phyloP scores from a whole-genome alignment of 2,329 filamentous ascomycete genomes.

The Arachnopeziza araneosa region DNA sequence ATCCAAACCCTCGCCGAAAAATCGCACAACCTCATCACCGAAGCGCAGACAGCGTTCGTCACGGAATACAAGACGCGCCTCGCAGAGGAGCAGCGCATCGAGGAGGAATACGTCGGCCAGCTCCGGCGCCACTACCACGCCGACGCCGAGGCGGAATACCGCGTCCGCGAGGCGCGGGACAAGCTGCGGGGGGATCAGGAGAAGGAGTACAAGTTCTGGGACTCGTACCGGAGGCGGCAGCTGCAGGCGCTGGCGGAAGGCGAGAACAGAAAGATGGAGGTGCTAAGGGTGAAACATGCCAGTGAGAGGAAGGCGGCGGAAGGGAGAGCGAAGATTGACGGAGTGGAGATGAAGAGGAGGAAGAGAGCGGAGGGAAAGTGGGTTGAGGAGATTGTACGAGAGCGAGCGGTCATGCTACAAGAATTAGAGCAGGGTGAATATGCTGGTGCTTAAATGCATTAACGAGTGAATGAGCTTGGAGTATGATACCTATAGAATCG shows the following conservation, averaged over 20 bases:
- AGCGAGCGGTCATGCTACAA: conserved; percentile 39
- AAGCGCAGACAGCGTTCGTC: neutral
- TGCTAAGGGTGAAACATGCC: conserved; percentile 32
- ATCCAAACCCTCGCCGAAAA: conserved; percentile 27
- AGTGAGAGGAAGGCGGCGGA: conserved; percentile 42
- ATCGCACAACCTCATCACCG: conserved; percentile 12
- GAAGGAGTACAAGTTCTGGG: conserved; percentile 26
- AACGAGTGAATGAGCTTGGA: too few relatives aligned
- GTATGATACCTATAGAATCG: too few relatives aligned
- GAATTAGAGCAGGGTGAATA: conserved; percentile 30
- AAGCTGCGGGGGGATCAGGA: conserved; percentile 39
- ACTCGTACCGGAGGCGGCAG: neutral
- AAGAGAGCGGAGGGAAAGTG: conserved; percentile 42
- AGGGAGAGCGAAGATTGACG: conserved; percentile 27
- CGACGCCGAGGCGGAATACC: conserved; percentile 30
- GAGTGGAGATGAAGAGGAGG: conserved; percentile 31
- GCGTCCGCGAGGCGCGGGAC: conserved; percentile 38
- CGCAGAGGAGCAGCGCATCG: conserved; percentile 37
- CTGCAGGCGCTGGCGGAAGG: neutral
- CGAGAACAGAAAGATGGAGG: conserved; percentile 31
- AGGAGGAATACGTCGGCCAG: conserved; percentile 38
- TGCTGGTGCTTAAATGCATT: neutral
- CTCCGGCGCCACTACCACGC: conserved; percentile 37
- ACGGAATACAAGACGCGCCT: conserved; percentile 34
- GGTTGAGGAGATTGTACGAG: conserved; percentile 40